Percentiles rank a stretch among this genome's conserved stretches.
phyloP scores from a whole-genome alignment of 805 yeast genomes.

The Starmera dryadoides region DNA sequence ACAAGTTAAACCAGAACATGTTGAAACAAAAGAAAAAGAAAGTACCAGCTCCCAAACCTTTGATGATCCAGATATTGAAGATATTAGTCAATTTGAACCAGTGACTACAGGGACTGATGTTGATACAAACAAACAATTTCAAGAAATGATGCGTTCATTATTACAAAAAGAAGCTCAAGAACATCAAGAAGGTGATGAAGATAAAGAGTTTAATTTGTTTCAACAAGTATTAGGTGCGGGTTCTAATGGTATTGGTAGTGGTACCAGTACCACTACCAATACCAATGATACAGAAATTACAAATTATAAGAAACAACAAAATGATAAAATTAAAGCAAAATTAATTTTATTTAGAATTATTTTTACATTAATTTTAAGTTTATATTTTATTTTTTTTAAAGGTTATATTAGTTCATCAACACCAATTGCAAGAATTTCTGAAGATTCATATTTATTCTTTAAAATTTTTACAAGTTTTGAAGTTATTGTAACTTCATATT shows the following conservation, averaged over 20 bases:
- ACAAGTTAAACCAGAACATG: no score
- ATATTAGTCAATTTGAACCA: conserved; percentile 6
- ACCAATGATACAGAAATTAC: conserved; percentile 4
- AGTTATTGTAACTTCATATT: conserved; percentile 10
- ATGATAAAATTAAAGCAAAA: conserved; percentile 16
- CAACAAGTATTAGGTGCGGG: not conserved
- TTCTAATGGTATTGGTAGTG: not conserved
- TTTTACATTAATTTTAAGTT: conserved; percentile 1
- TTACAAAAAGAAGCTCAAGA: conserved; percentile 6
- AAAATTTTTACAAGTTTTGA: conserved; percentile 13
- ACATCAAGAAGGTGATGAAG: conserved; percentile 1
- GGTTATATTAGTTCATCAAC: conserved; percentile 7
- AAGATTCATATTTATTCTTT: conserved; percentile 7
- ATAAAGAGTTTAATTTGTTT: not conserved
- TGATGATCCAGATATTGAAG: conserved; percentile 9
- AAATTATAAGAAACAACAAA: conserved; percentile 11
- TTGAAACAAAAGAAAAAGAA: not conserved
- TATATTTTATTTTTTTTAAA: conserved; percentile 1
- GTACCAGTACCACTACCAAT: conserved; percentile 1
- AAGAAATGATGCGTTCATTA: conserved; percentile 13
- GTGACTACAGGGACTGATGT: not conserved
- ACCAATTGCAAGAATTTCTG: conserved; percentile 6
- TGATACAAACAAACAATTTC: no score
- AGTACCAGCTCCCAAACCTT: not conserved
- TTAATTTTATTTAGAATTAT: conserved; percentile 12